Base-by-base conservation (phyloP, 352 stramenopile species). In the Phytophthora pini region DNA sequence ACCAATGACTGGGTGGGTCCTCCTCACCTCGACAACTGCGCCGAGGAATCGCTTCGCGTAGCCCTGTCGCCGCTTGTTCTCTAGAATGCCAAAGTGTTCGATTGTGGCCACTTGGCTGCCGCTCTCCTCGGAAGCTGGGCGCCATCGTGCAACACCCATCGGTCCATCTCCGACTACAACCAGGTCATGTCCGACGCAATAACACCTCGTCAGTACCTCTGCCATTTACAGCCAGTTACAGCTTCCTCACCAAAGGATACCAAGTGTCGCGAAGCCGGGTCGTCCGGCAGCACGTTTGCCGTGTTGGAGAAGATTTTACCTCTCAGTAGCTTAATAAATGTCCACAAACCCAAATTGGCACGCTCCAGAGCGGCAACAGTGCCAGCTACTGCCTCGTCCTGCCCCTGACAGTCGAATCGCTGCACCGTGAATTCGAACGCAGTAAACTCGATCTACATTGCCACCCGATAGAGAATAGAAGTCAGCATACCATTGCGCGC, bases 161-260 rank as follows among this genome's bases (percentile, higher is more conserved):
- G 85, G 85, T 43, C 72, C 80, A 64, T 94, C 85, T 6, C 85
- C 85, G 58, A 94, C 85, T 92, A 52, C 13, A 50, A 10, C 0
- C 17, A 39, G 24, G 5, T 4, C 22, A 48, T 27, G 22, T 61
- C 20, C 52, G 27, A 48, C 24, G 20, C 24, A 51, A 63, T 46
- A 36, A 55, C 50, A 67, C 22, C 20, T 61, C 41, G 34, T 71
- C 40, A 70, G 26, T 32, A 41, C 29, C 24, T 47, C n/a, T 46
- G 29, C n/a, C 32, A 55, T 45, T 29, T 4, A 34, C 31, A 50
- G 40, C 17, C 15, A 53, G 9, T 55, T 32, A 22, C 67, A 49
- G 22, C 11, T 24, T 56, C 69, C 82, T 49, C 48, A 94, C 86
- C 76, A 47, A 89, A 89, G 11, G 81, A 79, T 17, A 94, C 65